Percentiles rank a stretch among this genome's conserved stretches.
Evolutionary conservation across 2,329 filamentous ascomycete genomes (phyloP).

Genomic region (Metarhizium humberi): DNA sequence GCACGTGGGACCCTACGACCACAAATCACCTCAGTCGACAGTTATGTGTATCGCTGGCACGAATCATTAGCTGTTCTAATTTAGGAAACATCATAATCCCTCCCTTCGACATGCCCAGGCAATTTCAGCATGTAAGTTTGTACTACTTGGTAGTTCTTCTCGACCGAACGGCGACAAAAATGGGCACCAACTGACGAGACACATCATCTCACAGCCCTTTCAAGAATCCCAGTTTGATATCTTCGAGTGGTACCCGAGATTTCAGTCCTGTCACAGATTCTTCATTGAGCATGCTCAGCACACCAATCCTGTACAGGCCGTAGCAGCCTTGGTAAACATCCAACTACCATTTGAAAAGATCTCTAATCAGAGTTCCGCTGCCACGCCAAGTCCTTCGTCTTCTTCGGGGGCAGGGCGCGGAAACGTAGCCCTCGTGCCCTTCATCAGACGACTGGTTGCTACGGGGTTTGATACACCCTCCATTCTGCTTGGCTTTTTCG

Average conservation of each 20-base stretch:
- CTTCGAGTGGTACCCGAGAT: slow-evolving; percentile 86
- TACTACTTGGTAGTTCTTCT: neutral
- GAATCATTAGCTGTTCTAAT: neutral
- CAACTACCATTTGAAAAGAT: slow-evolving; percentile 73
- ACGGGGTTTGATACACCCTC: slow-evolving; percentile 83
- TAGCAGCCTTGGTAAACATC: slow-evolving; percentile 89
- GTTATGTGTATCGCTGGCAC: neutral
- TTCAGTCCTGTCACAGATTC: slow-evolving; percentile 81
- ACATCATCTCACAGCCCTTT: slow-evolving; percentile 27
- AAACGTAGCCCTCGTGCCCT: slow-evolving; percentile 55
- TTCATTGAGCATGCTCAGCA: slow-evolving; percentile 90
- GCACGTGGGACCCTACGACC: neutral
- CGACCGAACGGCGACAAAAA: neutral
- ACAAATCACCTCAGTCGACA: neutral
- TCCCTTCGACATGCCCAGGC: slow-evolving; percentile 8
- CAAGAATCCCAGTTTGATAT: slow-evolving; percentile 58
- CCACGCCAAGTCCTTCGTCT: neutral
- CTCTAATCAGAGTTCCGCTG: slow-evolving; percentile 17
- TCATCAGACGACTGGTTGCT: slow-evolving; percentile 79
- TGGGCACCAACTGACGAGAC: neutral
- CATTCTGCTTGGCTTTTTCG: slow-evolving; percentile 92
- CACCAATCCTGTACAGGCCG: slow-evolving; percentile 70
- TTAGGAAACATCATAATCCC: neutral
- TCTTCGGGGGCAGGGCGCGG: slow-evolving; percentile 8
- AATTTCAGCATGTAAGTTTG: slow-evolving; percentile 12